Percentiles rank a stretch among this genome's conserved stretches.
phyloP scores from a whole-genome alignment of 805 yeast genomes.

The Lachancea waltii region DNA sequence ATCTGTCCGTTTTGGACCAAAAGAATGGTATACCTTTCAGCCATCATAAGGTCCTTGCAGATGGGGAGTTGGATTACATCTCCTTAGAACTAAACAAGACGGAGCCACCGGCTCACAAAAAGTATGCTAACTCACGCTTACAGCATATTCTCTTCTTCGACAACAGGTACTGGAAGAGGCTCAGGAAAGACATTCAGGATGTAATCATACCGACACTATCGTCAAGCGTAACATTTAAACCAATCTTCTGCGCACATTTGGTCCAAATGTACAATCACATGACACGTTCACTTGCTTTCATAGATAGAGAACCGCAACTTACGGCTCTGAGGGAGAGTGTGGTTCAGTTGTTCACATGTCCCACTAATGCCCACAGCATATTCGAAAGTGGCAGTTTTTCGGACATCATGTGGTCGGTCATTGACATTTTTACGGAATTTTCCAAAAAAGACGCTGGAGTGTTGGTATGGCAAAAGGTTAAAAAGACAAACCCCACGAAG shows the following conservation, averaged over 20 bases:
- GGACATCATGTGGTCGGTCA: slow-evolving; percentile 43
- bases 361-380: slow-evolving; percentile 58
- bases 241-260: slow-evolving; percentile 45
- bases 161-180: slow-evolving; percentile 46
- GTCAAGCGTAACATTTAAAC: slow-evolving; percentile 43
- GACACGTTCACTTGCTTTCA: slow-evolving; percentile 41
- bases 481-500: slow-evolving; percentile 29
- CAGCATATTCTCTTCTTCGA: slow-evolving; percentile 56
- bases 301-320: slow-evolving; percentile 85
- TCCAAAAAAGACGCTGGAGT: slow-evolving; percentile 34
- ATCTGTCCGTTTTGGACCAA: slow-evolving; percentile 32
- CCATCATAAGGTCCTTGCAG: slow-evolving; percentile 24
- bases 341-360: slow-evolving; percentile 85
- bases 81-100: slow-evolving; percentile 25
- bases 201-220: slow-evolving; percentile 51
- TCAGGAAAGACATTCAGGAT: slow-evolving; percentile 44
- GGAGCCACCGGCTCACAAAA: slow-evolving; percentile 10
- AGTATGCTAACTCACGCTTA: slow-evolving; percentile 40
- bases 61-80: slow-evolving; percentile 21
- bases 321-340: slow-evolving; percentile 69
- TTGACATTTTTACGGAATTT: slow-evolving; percentile 39
- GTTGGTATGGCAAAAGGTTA: slow-evolving; percentile 32
- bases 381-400: slow-evolving; percentile 37
- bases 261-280: slow-evolving; percentile 48
- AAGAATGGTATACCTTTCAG: slow-evolving; percentile 32